Percentiles rank a stretch among this genome's conserved stretches.
These are phyloP conservation scores for Trichoderma sp. DNA, from an alignment of 2,329 filamentous ascomycete species.

Conservation along the genomic window DNA sequence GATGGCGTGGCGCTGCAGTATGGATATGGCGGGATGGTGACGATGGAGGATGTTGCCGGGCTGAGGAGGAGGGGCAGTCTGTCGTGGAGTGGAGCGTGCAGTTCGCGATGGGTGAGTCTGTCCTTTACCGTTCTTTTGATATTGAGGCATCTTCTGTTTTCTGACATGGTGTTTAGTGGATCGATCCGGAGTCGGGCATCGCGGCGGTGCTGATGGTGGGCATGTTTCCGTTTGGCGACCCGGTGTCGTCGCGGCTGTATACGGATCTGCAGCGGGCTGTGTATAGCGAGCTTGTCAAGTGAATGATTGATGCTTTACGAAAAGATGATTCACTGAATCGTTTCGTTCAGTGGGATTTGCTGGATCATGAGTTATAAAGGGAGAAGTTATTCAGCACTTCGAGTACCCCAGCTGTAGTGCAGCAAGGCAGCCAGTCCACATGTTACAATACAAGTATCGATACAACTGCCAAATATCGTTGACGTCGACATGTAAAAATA, in stretches of 20 bases:
- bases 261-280: slow-evolving; percentile 45
- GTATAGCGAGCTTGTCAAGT: slow-evolving; percentile 35
- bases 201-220: slow-evolving; percentile 44
- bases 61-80: slow-evolving; percentile 47
- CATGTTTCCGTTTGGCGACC: slow-evolving; percentile 43
- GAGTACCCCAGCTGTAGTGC: too few species aligned
- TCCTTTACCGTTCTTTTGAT: not conserved
- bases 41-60: slow-evolving; percentile 42
- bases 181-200: slow-evolving; percentile 43
- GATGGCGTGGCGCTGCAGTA: slow-evolving; percentile 37
- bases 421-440: too few species aligned
- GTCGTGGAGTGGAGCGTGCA: slow-evolving; percentile 47
- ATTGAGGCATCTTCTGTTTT: not conserved
- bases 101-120: slow-evolving; percentile 46
- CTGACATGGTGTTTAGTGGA: slow-evolving; percentile 35
- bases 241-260: slow-evolving; percentile 39
- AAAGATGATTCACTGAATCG: not conserved
- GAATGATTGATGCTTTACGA: not conserved
- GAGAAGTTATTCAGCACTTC: too few species aligned
- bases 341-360: too few species aligned
- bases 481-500: too few species aligned
- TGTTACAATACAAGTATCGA: too few species aligned
- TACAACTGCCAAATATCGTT: too few species aligned
- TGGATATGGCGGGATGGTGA: slow-evolving; percentile 45
- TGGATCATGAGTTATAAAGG: too few species aligned